Base-by-base conservation (phyloP, 2,329 filamentous ascomycete genomes). In the Colletotrichum tropicale region DNA sequence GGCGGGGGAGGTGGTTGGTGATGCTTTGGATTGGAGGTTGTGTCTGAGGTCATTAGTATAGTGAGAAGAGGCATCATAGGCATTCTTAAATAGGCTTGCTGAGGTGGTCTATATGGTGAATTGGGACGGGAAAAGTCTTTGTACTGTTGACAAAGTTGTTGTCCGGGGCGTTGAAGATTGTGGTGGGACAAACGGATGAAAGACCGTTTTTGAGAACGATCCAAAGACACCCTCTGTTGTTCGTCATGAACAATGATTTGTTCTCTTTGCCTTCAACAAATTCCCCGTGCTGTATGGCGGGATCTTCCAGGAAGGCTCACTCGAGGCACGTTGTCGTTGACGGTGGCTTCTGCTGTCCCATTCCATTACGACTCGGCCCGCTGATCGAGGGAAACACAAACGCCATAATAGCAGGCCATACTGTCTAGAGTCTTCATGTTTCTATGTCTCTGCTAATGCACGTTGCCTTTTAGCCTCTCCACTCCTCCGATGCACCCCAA, bases 381-480 rank as follows among this genome's bases (percentile, higher is more conserved):
- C 18, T 48, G 43, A 1, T 21, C 10, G 43, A 21, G 0, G 18
- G 3, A 13, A 8, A 48, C n/a, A 21, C 43, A 12, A 48, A 48
- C 43, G 21, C 6, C n/a, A 21, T 0, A 4, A 0, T 3, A 21
- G 0, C 8, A 21, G 0, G 0, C 6, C 0, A 0, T 13, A 48
- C 18, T 48, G 10, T 48, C 43, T 48, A 21, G 3, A 48, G 12
- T 21, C 1, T 48, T 21, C 43, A 13, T 5, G 43, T 48, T 21
- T 48, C 43, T 48, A 48, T 21, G 43, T 8, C 43, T 21, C 4
- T 21, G 3, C 10, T 48, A 2, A 48, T 48, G 6, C 43, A n/a
- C 18, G 3, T 21, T 48, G 10, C 6, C 43, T 12, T 48, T 13
- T 48, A 21, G n/a, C 10, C 43, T 48, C 43, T 3, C 6, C 18